Base-by-base conservation (phyloP, 257 asterid species). In the Eucommia ulmoides region DNA sequence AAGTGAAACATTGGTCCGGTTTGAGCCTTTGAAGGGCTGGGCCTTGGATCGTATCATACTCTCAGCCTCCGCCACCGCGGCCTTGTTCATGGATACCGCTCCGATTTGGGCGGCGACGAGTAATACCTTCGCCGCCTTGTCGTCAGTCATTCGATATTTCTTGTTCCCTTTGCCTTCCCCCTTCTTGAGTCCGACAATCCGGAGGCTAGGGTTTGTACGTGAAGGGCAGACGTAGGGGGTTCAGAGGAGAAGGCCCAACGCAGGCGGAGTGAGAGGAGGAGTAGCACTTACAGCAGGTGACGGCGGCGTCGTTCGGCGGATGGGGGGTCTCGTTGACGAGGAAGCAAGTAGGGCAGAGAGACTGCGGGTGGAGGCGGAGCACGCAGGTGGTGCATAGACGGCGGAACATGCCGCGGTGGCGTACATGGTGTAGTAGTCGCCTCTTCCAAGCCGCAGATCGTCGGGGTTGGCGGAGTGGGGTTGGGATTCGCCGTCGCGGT, bases 381-480 rank as follows among this genome's bases (percentile, higher is more conserved):
- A 89, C 96, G 67, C 98, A 89, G 69, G 77, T 71, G 19, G 96
- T 74, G 82, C 98, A 89, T 50, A 82, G 74, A 33, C 85, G 84
- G 17, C 84, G 88, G 73, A 71, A 80, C 47, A 46, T 22, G 12
- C 76, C 80, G 20, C 91, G 82, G 80, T 73, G 79, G 62, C 84
- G 94, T 64, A 82, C 61, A 53, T 81, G 75, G 67, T 80, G 94
- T 69, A 85, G 85, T 22, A 80, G 72, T 23, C 59, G 73, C 23
- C 73, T 81, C 64, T 89, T 91, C 44, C 64, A 78, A 22, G 24
- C 54, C n/a, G n/a, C n/a, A n/a, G n/a, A n/a, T n/a, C n/a, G n/a
- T n/a, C n/a, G n/a, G n/a, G n/a, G n/a, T n/a, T n/a, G n/a, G n/a
- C n/a, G n/a, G n/a, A n/a, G n/a, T n/a, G n/a, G n/a, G n/a, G n/a